Conservation (phyloP, 106 monocot species). For the Apostasia shenzhenica region DNA sequence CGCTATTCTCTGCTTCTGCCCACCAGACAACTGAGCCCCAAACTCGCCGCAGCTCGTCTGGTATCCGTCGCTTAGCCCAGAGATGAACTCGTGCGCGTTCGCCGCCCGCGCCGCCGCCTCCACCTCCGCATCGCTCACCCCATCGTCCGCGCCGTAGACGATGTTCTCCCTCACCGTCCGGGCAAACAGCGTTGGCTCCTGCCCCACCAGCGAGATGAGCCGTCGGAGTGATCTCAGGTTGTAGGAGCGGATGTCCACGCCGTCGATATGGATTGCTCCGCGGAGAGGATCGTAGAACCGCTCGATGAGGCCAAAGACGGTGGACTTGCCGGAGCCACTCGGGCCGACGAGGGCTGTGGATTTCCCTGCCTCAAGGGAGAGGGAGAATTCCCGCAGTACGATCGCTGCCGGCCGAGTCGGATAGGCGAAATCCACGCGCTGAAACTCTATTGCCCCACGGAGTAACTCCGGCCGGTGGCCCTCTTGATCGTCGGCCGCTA, state of each 20-base stretch:
- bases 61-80: slow-evolving; percentile 42
- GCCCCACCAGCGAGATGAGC: slow-evolving; percentile 53
- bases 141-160: slow-evolving; percentile 24
- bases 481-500: slow-evolving; percentile 42
- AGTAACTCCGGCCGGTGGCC: slow-evolving; percentile 31
- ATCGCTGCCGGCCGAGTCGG: slow-evolving; percentile 36
- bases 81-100: slow-evolving; percentile 51
- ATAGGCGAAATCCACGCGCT: slow-evolving; percentile 41
- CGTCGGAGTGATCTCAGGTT: slow-evolving; percentile 33
- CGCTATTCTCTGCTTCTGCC: slow-evolving; percentile 57
- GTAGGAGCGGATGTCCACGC: slow-evolving; percentile 35
- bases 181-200: slow-evolving; percentile 48
- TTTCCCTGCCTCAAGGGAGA: slow-evolving; percentile 35
- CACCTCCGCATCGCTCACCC: slow-evolving; percentile 32
- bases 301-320: slow-evolving; percentile 50
- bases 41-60: slow-evolving; percentile 49
- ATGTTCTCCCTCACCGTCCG: slow-evolving; percentile 50
- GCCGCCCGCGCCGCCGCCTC: slow-evolving; percentile 39
- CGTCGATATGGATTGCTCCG: slow-evolving; percentile 44
- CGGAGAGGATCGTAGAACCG: slow-evolving; percentile 55
- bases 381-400: slow-evolving; percentile 30
- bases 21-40: slow-evolving; percentile 56
- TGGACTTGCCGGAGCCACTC: slow-evolving; percentile 64
- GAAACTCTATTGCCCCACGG: slow-evolving; percentile 27
- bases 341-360: slow-evolving; percentile 59